Percentiles rank a stretch among this genome's conserved stretches.
phyloP scores from a whole-genome alignment of 2,329 filamentous ascomycete genomes.

The Xylariales sp. region DNA sequence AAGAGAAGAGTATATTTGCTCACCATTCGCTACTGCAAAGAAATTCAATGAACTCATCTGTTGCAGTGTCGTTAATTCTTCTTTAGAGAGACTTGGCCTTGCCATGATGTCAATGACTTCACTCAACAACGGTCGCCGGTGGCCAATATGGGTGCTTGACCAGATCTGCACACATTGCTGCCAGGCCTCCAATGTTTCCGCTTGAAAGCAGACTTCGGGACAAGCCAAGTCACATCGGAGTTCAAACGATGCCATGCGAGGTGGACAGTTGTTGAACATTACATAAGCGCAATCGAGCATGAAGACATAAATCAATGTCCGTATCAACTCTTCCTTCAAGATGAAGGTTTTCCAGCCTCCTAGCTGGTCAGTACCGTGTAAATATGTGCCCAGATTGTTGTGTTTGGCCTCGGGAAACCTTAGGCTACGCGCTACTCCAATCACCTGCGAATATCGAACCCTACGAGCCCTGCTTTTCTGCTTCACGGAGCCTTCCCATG shows the following conservation, averaged over 20 bases:
- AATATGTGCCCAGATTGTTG: background rate
- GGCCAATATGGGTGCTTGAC: slow-evolving; percentile 14
- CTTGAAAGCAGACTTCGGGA: slow-evolving; percentile 23
- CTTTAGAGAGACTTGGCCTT: slow-evolving; percentile 11
- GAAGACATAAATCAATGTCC: slow-evolving; percentile 20
- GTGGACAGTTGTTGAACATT: slow-evolving; percentile 23
- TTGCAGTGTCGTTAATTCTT: background rate
- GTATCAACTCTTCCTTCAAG: slow-evolving; percentile 19
- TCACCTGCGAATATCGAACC: slow-evolving; percentile 17
- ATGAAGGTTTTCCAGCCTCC: slow-evolving; percentile 1
- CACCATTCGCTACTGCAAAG: slow-evolving; percentile 2
- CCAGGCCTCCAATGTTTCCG: slow-evolving; percentile 16
- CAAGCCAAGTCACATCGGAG: slow-evolving; percentile 19
- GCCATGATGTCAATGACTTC: slow-evolving; percentile 15
- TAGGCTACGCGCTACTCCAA: slow-evolving; percentile 11
- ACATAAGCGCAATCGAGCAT: slow-evolving; percentile 22
- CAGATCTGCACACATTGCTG: slow-evolving; percentile 12
- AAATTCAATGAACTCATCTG: slow-evolving; percentile 3
- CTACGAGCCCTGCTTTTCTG: slow-evolving; percentile 15
- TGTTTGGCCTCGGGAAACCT: background rate
- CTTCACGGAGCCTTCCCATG: slow-evolving; percentile 17
- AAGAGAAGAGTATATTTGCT: background rate
- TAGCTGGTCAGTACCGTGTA: background rate
- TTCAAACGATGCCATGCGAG: slow-evolving; percentile 20
- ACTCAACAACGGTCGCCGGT: slow-evolving; percentile 11